phyloP scores from a whole-genome alignment of 768 basidiomycete species.

The Russula earlei region DNA sequence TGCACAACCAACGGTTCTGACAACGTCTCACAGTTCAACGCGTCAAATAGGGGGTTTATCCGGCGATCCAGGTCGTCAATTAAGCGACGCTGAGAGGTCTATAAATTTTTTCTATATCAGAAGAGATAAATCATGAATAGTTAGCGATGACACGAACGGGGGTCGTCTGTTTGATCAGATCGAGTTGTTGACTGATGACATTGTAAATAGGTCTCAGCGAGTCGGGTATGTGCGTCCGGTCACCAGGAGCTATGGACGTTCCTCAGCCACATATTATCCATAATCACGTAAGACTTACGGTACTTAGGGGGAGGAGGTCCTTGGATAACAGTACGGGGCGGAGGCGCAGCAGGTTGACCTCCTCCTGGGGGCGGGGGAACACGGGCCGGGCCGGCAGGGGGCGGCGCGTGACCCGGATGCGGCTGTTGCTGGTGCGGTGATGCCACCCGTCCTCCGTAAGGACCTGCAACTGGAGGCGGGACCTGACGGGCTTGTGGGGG shows the following conservation, averaged over 20 bases:
- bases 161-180: constrained; percentile 57
- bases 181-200: constrained; percentile 53
- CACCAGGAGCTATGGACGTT: constrained; percentile 60
- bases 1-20: constrained; percentile 63
- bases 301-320: constrained; percentile 36
- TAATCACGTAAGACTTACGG: constrained; percentile 39
- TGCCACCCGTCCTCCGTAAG: constrained; percentile 23
- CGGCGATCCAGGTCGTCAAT: constrained; percentile 83
- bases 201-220: constrained; percentile 54
- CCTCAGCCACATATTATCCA: constrained; percentile 2
- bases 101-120: constrained; percentile 7
- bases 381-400: constrained; percentile 21
- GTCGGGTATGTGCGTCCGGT: constrained; percentile 85
- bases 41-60: constrained; percentile 79
- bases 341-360: constrained; percentile 6
- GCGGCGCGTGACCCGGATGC: constrained; percentile 8
- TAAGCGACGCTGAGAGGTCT: constrained; percentile 79
- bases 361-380: constrained; percentile 25
- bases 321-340: constrained; percentile 2
- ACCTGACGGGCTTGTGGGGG: constrained; percentile 24
- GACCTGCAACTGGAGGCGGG: constrained; percentile 19
- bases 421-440: constrained; percentile 9
- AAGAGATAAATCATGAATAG: background rate
- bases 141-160: constrained; percentile 47
- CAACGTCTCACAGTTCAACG: constrained; percentile 82